Base-by-base conservation (phyloP, 169 alveolate species). In the Theileria luwenshuni region DNA sequence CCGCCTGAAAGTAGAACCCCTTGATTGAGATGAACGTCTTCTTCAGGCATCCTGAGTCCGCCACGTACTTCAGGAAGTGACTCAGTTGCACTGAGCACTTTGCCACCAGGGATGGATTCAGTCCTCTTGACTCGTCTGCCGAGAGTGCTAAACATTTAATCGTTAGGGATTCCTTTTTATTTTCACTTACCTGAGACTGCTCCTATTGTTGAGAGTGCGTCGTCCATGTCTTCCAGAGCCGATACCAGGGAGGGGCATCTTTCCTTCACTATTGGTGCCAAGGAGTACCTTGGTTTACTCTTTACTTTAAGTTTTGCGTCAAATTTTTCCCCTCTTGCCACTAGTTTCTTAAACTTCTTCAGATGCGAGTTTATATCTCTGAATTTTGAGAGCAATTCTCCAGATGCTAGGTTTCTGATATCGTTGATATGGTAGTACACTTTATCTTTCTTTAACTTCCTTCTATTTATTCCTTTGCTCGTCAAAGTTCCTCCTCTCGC, bases 1-100 rank as follows among this genome's bases (percentile, higher is more conserved):
- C 96, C 2, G 97, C 99, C 83, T 97, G 98, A 81, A 96, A 95
- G 91, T 97, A 98, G 74, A 96, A 97, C 27, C 99, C 99, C 91
- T 98, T 98, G 33, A 98, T 94, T 38, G 99, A 96, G 23, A 92
- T 93, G 90, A 95, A 98, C 5, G 91, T 92, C 73, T 94, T 95
- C 84, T 90, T 92, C 28, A 96, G 83, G 62, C 90, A 76, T 59
- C 90, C 75, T 56, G 92, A 64, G 17, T 81, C 84, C 28, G 77
- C 51, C 30, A 74, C 85, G 63, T 73, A 74, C 35, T 72, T 73
- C 42, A 73, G 33, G 27, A 74, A 81, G 51, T 81, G 81, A 27
- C 64, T 72, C 43, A 81, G 56, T 2, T 73, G 84, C 45, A 25
- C 23, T 7, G 63, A 54, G 74, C 89, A 81, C 43, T 38, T 60